A percentile compares a stretch with the other conserved stretches of the same genome.
phyloP scores from a whole-genome alignment of 768 basidiomycete species.

The Rhizopogon sp. region DNA sequence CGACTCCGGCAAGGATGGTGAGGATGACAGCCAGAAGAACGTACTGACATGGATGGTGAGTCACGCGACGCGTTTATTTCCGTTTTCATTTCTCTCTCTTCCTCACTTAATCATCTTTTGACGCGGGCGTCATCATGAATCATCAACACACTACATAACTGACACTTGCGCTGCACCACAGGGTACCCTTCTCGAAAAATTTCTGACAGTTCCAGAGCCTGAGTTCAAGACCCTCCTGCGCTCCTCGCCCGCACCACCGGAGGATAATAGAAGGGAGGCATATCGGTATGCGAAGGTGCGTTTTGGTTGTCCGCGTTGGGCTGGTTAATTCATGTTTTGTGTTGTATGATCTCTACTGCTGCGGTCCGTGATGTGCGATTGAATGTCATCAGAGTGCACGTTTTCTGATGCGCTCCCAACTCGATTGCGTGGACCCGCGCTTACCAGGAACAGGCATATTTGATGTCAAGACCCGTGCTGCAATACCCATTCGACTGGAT shows the following conservation, averaged over 20 bases:
- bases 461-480: conserved; percentile 94
- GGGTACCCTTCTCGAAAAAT: conserved; percentile 89
- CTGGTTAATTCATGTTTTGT: too few species aligned
- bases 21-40: conserved; percentile 50
- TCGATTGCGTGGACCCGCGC: conserved; percentile 78
- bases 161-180: conserved; percentile 22
- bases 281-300: conserved; percentile 83
- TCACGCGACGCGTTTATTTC: not conserved
- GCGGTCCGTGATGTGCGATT: not conserved
- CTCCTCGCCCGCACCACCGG: conserved; percentile 14
- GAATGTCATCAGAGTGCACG: conserved; percentile 27
- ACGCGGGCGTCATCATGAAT: not conserved
- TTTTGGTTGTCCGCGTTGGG: conserved; percentile 30
- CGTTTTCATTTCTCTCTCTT: not conserved
- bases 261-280: conserved; percentile 53
- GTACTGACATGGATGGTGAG: conserved; percentile 73
- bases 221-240: conserved; percentile 61
- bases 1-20: conserved; percentile 46
- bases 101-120: not conserved
- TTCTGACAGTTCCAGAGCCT: conserved; percentile 60
- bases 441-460: conserved; percentile 91
- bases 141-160: not conserved
- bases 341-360: too few species aligned
- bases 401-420: conserved; percentile 91
- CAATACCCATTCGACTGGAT: conserved; percentile 79